phyloP scores from a whole-genome alignment of 306 rosid genomes.

The Medicago lupulina region DNA sequence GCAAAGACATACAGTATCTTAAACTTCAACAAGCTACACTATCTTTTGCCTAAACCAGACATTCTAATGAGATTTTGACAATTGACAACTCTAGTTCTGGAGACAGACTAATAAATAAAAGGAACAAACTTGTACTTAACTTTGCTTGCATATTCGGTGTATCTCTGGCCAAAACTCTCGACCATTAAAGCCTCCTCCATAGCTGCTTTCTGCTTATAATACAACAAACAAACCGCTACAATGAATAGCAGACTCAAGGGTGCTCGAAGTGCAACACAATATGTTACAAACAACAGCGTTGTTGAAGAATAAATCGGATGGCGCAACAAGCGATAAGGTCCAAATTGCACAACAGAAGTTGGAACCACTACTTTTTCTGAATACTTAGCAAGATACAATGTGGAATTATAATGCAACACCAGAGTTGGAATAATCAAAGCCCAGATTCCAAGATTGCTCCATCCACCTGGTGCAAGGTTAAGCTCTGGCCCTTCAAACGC shows the following conservation, averaged over 20 bases:
- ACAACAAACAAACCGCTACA: conserved; percentile 70
- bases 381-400: conserved; percentile 85
- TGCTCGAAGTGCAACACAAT: conserved; percentile 78
- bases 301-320: conserved; percentile 90
- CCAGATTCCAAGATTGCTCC: conserved; percentile 80
- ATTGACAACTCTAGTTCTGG: conserved; percentile 36
- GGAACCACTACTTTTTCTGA: conserved; percentile 94
- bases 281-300: conserved; percentile 72
- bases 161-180: conserved; percentile 77
- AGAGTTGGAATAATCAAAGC: conserved; percentile 63
- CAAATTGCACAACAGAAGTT: conserved; percentile 84
- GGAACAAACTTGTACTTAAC: conserved; percentile 88
- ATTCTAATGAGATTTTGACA: conserved; percentile 35
- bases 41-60: conserved; percentile 42
- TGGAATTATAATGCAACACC: conserved; percentile 79
- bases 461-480: conserved; percentile 70
- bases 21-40: conserved; percentile 26
- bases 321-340: conserved; percentile 93
- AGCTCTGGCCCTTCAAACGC: conserved; percentile 98
- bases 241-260: conserved; percentile 71
- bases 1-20: conserved; percentile 16
- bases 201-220: conserved; percentile 84
- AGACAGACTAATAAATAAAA: conserved; percentile 64
- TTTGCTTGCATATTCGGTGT: conserved; percentile 75
- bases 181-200: conserved; percentile 91